Conservation (phyloP, 169 alveolate species). For the Besnoitia besnoiti region DNA sequence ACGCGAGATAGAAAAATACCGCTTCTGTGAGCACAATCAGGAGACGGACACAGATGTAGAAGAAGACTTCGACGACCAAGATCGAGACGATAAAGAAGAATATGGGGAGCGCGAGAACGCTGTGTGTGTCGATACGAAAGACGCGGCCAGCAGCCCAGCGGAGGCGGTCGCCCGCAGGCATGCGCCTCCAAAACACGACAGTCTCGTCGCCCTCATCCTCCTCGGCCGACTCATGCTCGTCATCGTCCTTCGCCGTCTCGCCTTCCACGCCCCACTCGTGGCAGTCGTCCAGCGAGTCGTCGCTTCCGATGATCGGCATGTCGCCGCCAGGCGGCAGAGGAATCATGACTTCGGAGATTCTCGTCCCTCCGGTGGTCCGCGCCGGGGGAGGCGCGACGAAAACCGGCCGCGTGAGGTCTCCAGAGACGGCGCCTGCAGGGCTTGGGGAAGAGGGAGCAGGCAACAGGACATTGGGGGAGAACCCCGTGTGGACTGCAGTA, state of each 20-base stretch:
- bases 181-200: not conserved
- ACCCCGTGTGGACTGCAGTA: not conserved
- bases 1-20: not conserved
- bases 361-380: not conserved
- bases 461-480: not conserved
- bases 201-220: not conserved
- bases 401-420: no score
- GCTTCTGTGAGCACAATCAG: not conserved
- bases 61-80: not conserved
- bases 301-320: not conserved
- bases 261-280: not conserved
- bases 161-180: conserved; percentile 29
- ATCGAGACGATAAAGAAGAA: not conserved
- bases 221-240: no score
- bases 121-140: conserved; percentile 16
- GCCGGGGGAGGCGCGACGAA: no score
- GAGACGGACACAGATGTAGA: conserved; percentile 19
- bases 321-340: not conserved
- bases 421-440: no score
- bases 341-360: not conserved
- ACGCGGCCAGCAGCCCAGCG: conserved; percentile 38
- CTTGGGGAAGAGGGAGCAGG: not conserved
- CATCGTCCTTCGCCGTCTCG: not conserved
- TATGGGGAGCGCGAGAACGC: conserved; percentile 18
- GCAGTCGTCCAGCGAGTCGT: not conserved